phyloP scores from a whole-genome alignment of 169 alveolate genomes.

The Perkinsus chesapeaki region DNA sequence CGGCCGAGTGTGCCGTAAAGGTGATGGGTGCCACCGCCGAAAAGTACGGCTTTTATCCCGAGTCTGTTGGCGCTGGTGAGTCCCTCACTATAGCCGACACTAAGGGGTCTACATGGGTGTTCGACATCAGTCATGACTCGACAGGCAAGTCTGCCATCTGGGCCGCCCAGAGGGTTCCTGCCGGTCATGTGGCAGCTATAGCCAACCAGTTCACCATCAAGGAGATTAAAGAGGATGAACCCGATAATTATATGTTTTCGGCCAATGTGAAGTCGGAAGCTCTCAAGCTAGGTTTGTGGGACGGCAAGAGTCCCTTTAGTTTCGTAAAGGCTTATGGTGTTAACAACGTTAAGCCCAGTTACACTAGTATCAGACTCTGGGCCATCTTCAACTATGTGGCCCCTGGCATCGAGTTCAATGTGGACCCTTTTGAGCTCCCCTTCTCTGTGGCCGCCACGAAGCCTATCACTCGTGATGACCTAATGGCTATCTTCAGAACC shows the following conservation, averaged over 20 bases:
- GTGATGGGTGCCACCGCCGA: not conserved
- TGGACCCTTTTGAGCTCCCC: not conserved
- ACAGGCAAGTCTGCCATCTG: conserved; percentile 2
- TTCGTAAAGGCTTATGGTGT: not conserved
- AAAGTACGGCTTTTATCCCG: conserved; percentile 12
- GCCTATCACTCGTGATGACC: not conserved
- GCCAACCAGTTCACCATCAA: conserved; percentile 5
- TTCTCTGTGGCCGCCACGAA: conserved; percentile 1
- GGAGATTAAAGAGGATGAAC: not conserved
- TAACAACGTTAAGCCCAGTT: not conserved
- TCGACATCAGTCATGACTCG: not conserved
- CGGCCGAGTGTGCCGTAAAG: not conserved
- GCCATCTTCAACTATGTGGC: not conserved
- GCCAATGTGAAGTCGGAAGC: not conserved
- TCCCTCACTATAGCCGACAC: not conserved
- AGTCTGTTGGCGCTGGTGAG: conserved; percentile 5
- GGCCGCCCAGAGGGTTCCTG: conserved; percentile 12
- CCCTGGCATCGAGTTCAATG: not conserved
- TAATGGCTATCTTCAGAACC: not conserved
- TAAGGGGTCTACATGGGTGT: not conserved
- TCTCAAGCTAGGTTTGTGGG: not conserved
- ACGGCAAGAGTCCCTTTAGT: not conserved
- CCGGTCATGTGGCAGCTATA: not conserved
- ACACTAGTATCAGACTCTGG: not conserved
- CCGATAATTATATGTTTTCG: not conserved